These are phyloP conservation scores for Penicillium capsulatum DNA, from an alignment of 2,329 filamentous ascomycete genomes.

Conservation along the genomic window DNA sequence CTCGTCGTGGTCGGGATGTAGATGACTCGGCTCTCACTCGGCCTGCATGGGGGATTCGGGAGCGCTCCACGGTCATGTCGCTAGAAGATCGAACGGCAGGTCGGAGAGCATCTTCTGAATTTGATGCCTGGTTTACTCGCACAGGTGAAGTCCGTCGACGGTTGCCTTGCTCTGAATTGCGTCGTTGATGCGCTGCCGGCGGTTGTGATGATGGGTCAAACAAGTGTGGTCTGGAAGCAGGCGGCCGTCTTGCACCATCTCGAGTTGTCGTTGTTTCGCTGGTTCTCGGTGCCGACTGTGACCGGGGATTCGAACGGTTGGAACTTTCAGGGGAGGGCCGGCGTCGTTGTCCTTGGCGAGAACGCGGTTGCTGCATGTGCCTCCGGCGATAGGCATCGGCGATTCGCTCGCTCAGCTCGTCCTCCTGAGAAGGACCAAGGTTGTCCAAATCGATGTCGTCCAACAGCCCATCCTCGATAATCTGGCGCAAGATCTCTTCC, in stretches of 20 bases:
- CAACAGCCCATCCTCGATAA: constrained; percentile 78
- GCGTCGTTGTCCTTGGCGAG: constrained; percentile 36
- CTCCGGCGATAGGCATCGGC: constrained; percentile 80
- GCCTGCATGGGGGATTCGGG: constrained; percentile 24
- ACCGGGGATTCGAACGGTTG: constrained; percentile 27
- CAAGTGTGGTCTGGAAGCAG: constrained; percentile 33
- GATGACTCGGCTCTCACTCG: constrained; percentile 25
- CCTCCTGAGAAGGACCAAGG: constrained; percentile 76
- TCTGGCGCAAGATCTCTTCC: constrained; percentile 82
- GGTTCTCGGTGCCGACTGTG: constrained; percentile 29
- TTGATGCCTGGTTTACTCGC: constrained; percentile 29
- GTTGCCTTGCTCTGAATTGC: constrained; percentile 35
- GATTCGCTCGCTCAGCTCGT: constrained; percentile 85
- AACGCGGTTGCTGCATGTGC: constrained; percentile 50
- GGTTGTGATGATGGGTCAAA: constrained; percentile 29
- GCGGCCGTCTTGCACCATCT: constrained; percentile 23
- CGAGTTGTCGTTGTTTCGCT: constrained; percentile 17
- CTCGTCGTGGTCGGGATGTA: constrained; percentile 27
- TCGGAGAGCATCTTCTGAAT: constrained; percentile 33
- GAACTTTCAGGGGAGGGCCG: constrained; percentile 30
- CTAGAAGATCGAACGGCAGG: constrained; percentile 35
- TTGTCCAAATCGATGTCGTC: constrained; percentile 87
- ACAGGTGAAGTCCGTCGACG: constrained; percentile 35
- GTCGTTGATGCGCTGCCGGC: constrained; percentile 30
- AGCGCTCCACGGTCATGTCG: constrained; percentile 34